These are phyloP conservation scores for Terana coerulea DNA, from an alignment of 768 basidiomycete genomes.

Conservation along the genomic window DNA sequence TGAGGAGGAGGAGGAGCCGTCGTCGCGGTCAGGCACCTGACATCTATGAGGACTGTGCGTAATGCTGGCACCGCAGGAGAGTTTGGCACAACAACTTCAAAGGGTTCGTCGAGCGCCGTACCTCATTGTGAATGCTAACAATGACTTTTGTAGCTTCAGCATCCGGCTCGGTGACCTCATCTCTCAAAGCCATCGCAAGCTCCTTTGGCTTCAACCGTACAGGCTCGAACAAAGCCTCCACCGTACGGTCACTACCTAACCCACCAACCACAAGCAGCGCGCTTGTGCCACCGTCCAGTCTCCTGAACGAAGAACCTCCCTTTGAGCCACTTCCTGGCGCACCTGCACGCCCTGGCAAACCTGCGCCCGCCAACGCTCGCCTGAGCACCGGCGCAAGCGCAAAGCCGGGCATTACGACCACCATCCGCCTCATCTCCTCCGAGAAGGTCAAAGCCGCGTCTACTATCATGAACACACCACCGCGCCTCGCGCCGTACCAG, in stretches of 20 bases:
- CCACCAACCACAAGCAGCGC: not conserved
- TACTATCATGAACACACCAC: constrained; percentile 36
- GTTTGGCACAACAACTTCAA: constrained; percentile 69
- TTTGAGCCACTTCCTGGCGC: constrained; percentile 55
- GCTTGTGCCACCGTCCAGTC: too few relatives aligned
- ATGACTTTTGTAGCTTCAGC: constrained; percentile 9
- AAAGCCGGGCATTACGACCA: constrained; percentile 32
- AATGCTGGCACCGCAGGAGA: constrained; percentile 46
- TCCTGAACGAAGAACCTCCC: not conserved
- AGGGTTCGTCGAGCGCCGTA: constrained; percentile 48
- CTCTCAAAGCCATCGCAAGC: constrained; percentile 68
- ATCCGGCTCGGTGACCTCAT: constrained; percentile 65
- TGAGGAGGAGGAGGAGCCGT: constrained; percentile 56
- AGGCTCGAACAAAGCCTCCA: constrained; percentile 1
- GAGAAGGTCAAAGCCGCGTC: too few relatives aligned
- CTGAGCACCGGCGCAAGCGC: constrained; percentile 48
- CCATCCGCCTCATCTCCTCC: constrained; percentile 43
- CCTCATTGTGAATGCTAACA: not conserved
- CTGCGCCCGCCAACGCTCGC: constrained; percentile 57
- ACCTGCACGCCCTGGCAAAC: constrained; percentile 51
- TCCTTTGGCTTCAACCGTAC: constrained; percentile 69
- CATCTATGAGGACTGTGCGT: constrained; percentile 39
- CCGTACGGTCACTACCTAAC: too few relatives aligned
- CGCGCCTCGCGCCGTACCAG: constrained; percentile 60
- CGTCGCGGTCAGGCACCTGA: constrained; percentile 43